These are phyloP conservation scores for Dentiscutata heterogama DNA, from an alignment of 371 early-diverging fungal genomes.

Conservation along the genomic window DNA sequence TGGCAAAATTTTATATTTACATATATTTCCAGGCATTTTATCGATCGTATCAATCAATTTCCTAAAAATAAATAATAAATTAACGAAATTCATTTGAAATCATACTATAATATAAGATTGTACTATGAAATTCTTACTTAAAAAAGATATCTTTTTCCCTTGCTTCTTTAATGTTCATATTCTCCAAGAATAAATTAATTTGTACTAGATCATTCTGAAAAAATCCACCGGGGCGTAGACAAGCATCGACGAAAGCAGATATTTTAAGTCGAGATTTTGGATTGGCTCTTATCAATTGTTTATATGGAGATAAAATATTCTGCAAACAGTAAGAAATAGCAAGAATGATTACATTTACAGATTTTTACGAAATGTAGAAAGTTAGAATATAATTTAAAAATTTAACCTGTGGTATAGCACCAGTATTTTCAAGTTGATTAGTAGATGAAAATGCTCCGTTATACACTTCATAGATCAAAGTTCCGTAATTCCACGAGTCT, in stretches of 20 bases:
- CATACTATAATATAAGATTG: background rate
- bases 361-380: no score
- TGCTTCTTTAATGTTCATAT: constrained; percentile 87
- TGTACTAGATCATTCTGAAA: constrained; percentile 84
- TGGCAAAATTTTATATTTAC: constrained; percentile 89
- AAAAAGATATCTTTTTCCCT: constrained; percentile 84
- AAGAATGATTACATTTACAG: background rate
- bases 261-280: constrained; percentile 73
- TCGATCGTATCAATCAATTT: constrained; percentile 69
- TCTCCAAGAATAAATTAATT: constrained; percentile 85
- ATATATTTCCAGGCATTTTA: constrained; percentile 83
- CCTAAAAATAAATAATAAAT: constrained; percentile 37
- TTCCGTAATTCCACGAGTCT: constrained; percentile 87
- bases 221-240: constrained; percentile 68
- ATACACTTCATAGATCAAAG: constrained; percentile 83
- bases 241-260: constrained; percentile 75
- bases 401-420: constrained; percentile 67
- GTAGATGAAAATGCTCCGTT: constrained; percentile 73
- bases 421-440: constrained; percentile 67
- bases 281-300: constrained; percentile 61
- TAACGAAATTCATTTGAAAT: background rate
- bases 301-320: constrained; percentile 64
- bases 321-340: constrained; percentile 25
- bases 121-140: constrained; percentile 51
- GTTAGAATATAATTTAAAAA: no score